Evolutionary conservation across 2,329 filamentous ascomycete genomes (phyloP).

Genomic region (Triangularia verruculosa): DNA sequence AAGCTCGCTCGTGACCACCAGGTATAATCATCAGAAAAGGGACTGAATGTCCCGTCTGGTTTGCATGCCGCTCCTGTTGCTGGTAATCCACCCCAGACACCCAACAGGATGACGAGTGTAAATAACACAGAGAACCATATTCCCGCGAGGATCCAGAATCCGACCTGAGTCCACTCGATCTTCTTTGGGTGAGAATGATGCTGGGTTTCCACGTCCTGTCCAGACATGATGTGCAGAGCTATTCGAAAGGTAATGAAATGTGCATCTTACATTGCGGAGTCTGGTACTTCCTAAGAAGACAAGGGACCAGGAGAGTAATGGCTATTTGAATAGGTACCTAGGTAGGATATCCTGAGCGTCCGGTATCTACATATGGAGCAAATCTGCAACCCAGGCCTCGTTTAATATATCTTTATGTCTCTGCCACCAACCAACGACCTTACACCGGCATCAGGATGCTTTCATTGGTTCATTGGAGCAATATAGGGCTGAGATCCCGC

Average conservation of each 20-base stretch:
- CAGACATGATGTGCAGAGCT: background rate
- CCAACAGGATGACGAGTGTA: background rate
- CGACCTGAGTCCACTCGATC: background rate
- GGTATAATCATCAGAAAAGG: background rate
- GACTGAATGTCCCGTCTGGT: background rate
- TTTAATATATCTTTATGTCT: background rate
- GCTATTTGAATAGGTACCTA: background rate
- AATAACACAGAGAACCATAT: background rate
- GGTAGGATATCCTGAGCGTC: background rate
- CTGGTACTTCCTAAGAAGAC: background rate
- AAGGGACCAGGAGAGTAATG: background rate
- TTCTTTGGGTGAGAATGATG: background rate
- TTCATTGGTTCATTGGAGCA: background rate
- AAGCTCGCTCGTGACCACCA: background rate
- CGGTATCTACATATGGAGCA: background rate
- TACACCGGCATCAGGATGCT: no score
- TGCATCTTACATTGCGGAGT: background rate
- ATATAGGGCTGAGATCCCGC: background rate
- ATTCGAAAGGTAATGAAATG: background rate
- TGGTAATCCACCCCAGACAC: background rate
- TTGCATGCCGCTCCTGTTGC: background rate
- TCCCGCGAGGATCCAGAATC: background rate
- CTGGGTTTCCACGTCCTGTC: background rate
- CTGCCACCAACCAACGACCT: background rate
- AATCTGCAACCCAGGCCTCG: background rate